Evolutionary conservation across 2,329 filamentous ascomycete genomes (phyloP).

Genomic region (Penicillium paneum): DNA sequence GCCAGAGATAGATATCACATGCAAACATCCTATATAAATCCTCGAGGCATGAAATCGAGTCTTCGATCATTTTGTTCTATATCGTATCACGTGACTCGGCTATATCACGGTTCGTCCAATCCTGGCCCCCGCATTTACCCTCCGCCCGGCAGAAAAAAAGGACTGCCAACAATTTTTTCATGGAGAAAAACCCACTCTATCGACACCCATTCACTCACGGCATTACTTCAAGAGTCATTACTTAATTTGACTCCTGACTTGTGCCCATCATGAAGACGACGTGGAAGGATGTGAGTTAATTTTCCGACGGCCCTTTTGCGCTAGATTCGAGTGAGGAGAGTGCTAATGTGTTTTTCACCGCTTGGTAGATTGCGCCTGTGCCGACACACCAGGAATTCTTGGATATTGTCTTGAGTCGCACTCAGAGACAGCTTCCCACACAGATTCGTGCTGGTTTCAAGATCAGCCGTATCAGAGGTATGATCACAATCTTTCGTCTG

Average conservation of each 20-base stretch:
- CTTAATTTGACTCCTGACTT: conserved; percentile 23
- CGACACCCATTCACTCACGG: conserved; percentile 23
- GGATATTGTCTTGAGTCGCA: conserved; percentile 92
- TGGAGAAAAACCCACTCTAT: conserved; percentile 23
- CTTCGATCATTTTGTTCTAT: not conserved
- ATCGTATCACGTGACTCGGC: conserved; percentile 11
- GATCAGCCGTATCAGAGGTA: conserved; percentile 81
- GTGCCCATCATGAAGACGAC: conserved; percentile 56
- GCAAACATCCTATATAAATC: not conserved
- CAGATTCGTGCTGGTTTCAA: conserved; percentile 96
- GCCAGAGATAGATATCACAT: not conserved
- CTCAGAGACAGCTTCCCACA: conserved; percentile 86
- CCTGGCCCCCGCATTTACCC: conserved; percentile 17
- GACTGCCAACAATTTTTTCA: conserved; percentile 27
- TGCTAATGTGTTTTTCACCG: conserved; percentile 40
- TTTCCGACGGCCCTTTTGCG: not conserved
- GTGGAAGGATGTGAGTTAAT: conserved; percentile 53
- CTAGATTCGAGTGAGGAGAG: not conserved
- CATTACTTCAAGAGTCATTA: conserved; percentile 26
- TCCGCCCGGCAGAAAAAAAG: conserved; percentile 28
- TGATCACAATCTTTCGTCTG: not conserved
- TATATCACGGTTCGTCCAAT: conserved; percentile 20
- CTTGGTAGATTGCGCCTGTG: conserved; percentile 68
- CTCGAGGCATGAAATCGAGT: not conserved
- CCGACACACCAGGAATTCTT: conserved; percentile 94